These are phyloP conservation scores for Chenopodium formosanum DNA, from an alignment of 148 eudicot genomes.

Conservation along the genomic window DNA sequence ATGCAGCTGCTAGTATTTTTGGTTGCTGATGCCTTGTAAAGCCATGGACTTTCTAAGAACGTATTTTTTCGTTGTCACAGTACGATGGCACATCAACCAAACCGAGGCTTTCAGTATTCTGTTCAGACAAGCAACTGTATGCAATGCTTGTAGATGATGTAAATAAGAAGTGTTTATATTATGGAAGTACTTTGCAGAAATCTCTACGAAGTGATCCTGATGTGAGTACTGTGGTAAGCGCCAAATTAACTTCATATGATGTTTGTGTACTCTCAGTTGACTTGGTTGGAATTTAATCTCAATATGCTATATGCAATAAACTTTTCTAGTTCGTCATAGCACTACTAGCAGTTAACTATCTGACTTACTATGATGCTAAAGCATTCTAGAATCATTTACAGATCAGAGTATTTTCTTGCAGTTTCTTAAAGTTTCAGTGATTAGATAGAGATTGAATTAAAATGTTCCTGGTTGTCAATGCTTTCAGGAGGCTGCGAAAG, in stretches of 20 bases:
- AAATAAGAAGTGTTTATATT: conserved; percentile 77
- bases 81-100: conserved; percentile 67
- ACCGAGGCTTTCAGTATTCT: conserved; percentile 94
- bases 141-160: conserved; percentile 90
- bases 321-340: background rate
- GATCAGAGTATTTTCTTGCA: background rate
- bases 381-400: background rate
- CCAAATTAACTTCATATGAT: background rate
- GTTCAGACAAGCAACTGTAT: conserved; percentile 76
- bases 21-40: background rate
- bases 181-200: conserved; percentile 80
- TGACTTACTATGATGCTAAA: background rate
- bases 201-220: conserved; percentile 51
- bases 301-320: background rate
- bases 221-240: conserved; percentile 58
- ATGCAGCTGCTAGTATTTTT: background rate
- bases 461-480: background rate
- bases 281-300: background rate
- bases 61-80: conserved; percentile 32
- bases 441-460: background rate
- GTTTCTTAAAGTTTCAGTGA: background rate
- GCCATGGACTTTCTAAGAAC: background rate
- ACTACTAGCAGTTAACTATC: background rate
- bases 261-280: background rate
- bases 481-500: conserved; percentile 78